A percentile compares a stretch with the other conserved stretches of the same genome.
Conservation (phyloP, 805 yeast genomes). For the Kazachstania psychrophila region DNA sequence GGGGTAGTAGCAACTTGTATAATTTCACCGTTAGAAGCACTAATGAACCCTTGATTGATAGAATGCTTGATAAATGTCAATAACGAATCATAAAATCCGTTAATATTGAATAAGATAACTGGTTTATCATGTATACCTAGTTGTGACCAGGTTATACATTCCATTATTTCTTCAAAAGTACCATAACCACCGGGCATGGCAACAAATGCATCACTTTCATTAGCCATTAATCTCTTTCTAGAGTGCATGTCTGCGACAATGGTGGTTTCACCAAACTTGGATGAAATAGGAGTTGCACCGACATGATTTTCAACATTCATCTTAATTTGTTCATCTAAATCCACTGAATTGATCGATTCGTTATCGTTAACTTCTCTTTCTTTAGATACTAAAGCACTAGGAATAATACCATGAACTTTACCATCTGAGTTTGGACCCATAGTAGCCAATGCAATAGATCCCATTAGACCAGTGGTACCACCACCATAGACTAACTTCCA, state of each 20-base stretch:
- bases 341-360: not conserved
- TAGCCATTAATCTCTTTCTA: slow-evolving; percentile 77
- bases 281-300: slow-evolving; percentile 51
- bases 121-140: slow-evolving; percentile 80
- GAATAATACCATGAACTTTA: slow-evolving; percentile 76
- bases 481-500: slow-evolving; percentile 88
- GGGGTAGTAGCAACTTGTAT: slow-evolving; percentile 59
- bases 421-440: slow-evolving; percentile 40
- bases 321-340: slow-evolving; percentile 32
- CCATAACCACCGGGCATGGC: slow-evolving; percentile 93
- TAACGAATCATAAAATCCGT: slow-evolving; percentile 72
- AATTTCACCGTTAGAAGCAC: slow-evolving; percentile 55
- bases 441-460: slow-evolving; percentile 58
- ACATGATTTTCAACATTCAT: slow-evolving; percentile 52
- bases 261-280: slow-evolving; percentile 63
- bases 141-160: slow-evolving; percentile 85
- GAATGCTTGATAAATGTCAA: slow-evolving; percentile 52
- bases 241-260: slow-evolving; percentile 86
- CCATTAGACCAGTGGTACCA: slow-evolving; percentile 81
- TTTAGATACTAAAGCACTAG: slow-evolving; percentile 67
- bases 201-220: slow-evolving; percentile 75
- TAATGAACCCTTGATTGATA: slow-evolving; percentile 57
- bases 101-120: slow-evolving; percentile 62
- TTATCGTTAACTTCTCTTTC: slow-evolving; percentile 40
- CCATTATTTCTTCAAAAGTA: slow-evolving; percentile 82